A percentile compares a stretch with the other conserved stretches of the same genome.
phyloP scores from a whole-genome alignment of 176 grass and related monocot species.

The Typha latifolia region DNA sequence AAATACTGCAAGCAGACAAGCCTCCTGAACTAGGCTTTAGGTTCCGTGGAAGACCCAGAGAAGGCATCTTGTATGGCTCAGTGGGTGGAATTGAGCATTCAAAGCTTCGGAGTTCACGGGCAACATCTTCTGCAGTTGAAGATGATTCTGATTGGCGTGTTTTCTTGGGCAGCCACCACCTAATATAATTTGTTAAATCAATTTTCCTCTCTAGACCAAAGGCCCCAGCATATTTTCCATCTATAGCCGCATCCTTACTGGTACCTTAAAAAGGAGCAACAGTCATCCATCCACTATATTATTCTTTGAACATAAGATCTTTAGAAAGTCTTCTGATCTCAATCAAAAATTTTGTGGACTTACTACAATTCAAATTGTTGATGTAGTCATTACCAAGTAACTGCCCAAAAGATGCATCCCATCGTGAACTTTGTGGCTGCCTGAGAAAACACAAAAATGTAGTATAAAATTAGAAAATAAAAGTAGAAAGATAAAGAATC shows the following conservation, averaged over 20 bases:
- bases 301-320: slow-evolving; percentile 11
- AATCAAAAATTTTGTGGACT: slow-evolving; percentile 23
- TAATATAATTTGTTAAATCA: slow-evolving; percentile 96
- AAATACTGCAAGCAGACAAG: slow-evolving; percentile 64
- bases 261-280: slow-evolving; percentile 43
- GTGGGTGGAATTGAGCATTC: slow-evolving; percentile 59
- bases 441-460: slow-evolving; percentile 28
- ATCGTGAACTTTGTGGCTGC: slow-evolving; percentile 77
- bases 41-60: slow-evolving; percentile 38
- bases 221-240: slow-evolving; percentile 55
- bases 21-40: slow-evolving; percentile 36
- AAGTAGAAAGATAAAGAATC: neutral
- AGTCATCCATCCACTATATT: slow-evolving; percentile 20
- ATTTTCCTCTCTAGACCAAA: slow-evolving; percentile 72
- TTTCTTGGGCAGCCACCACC: slow-evolving; percentile 93
- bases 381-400: slow-evolving; percentile 63
- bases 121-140: slow-evolving; percentile 42
- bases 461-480: slow-evolving; percentile 10
- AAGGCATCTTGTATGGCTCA: slow-evolving; percentile 89
- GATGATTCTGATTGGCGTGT: slow-evolving; percentile 51
- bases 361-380: slow-evolving; percentile 49
- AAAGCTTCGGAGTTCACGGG: slow-evolving; percentile 66
- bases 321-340: slow-evolving; percentile 3
- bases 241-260: slow-evolving; percentile 56
- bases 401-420: slow-evolving; percentile 79